A percentile compares a stretch with the other conserved stretches of the same genome.
These are phyloP conservation scores for Cercis canadensis DNA, from an alignment of 306 rosid genomes.

Conservation along the genomic window DNA sequence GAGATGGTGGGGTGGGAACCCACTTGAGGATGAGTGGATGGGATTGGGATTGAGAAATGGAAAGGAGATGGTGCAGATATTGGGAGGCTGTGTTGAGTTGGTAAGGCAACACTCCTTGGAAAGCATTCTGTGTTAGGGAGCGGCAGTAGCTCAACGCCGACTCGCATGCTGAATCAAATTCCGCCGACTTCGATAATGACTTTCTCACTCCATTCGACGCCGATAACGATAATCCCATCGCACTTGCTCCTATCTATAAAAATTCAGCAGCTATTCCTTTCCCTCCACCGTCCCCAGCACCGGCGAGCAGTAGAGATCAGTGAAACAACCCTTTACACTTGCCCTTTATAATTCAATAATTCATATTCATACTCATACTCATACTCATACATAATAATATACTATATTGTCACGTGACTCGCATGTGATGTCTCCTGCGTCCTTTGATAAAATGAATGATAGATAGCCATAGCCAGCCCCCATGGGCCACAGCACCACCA, in stretches of 20 bases:
- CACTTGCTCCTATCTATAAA: too few species aligned
- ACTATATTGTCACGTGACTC: neutral
- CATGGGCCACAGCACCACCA: too few species aligned
- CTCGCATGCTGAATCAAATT: conserved; percentile 69
- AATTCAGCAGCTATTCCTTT: too few species aligned
- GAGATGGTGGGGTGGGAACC: conserved; percentile 66
- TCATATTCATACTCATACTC: too few species aligned
- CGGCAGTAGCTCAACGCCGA: conserved; percentile 65
- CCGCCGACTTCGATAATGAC: conserved; percentile 47
- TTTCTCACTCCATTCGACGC: conserved; percentile 67
- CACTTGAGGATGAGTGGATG: conserved; percentile 64
- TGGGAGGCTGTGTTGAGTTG: conserved; percentile 78
- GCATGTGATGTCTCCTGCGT: too few species aligned
- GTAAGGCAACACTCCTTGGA: conserved; percentile 69
- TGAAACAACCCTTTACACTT: too few species aligned
- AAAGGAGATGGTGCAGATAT: conserved; percentile 57
- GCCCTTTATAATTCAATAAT: too few species aligned
- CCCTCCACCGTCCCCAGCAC: too few species aligned
- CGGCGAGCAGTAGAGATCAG: too few species aligned
- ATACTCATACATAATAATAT: too few species aligned
- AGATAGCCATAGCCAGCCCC: too few species aligned
- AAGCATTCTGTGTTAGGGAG: conserved; percentile 66
- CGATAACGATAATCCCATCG: conserved; percentile 24
- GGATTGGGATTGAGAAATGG: conserved; percentile 34
- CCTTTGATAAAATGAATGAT: too few species aligned